A percentile compares a stretch with the other conserved stretches of the same genome.
Conservation (phyloP, 305 asterid species). For the Coffea humblotiana region DNA sequence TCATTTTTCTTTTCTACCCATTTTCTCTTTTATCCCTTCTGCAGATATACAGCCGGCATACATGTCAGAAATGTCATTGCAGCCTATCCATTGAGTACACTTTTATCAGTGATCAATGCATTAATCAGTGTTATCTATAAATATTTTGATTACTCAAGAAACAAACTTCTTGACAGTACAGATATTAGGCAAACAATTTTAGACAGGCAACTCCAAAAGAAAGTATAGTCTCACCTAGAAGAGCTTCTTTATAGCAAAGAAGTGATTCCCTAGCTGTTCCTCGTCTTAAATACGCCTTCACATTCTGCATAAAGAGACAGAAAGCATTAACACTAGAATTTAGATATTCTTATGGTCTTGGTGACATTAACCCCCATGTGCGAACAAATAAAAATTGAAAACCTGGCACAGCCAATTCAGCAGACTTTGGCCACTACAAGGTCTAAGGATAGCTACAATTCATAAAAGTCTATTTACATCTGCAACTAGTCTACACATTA, state of each 20-base stretch:
- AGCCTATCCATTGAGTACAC: neutral
- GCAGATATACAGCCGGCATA: neutral
- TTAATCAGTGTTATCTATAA: neutral
- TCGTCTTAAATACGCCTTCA: slow-evolving; percentile 87
- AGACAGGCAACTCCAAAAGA: slow-evolving; percentile 8
- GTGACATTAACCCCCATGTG: neutral
- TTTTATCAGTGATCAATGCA: neutral
- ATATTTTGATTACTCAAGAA: neutral
- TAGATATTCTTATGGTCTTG: neutral
- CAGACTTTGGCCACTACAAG: neutral
- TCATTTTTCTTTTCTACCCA: neutral
- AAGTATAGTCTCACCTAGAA: slow-evolving; percentile 59
- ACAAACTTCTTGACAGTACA: neutral
- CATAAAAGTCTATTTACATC: neutral
- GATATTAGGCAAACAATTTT: neutral
- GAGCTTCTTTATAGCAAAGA: slow-evolving; percentile 71
- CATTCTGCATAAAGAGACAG: slow-evolving; percentile 45
- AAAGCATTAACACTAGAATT: slow-evolving; percentile 7
- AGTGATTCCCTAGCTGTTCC: slow-evolving; percentile 86
- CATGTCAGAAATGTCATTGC: neutral
- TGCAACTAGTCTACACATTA: neutral
- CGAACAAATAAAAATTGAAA: neutral
- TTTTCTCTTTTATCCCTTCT: neutral
- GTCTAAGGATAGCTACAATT: neutral
- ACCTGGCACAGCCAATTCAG: neutral